Base-by-base conservation (phyloP, 768 basidiomycete species). In the Russula earlei region DNA sequence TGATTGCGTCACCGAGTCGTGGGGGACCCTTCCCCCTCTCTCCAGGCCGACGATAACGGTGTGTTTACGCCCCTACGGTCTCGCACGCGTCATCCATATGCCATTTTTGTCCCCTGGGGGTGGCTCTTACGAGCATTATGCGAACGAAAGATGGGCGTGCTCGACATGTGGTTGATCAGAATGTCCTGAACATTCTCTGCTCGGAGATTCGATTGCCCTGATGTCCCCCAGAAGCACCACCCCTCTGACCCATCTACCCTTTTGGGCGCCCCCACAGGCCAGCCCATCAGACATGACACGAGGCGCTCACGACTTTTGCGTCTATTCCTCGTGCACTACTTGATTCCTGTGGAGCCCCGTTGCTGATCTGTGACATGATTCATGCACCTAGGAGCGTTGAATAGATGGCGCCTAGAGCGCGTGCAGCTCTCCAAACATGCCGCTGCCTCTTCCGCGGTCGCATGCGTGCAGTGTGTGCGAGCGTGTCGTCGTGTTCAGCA, bases 401-500 rank as follows among this genome's bases (percentile, higher is more conserved):
- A 15, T 42, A 46, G 43, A 34, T 60, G 58, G 59, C 65, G 52
- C 24, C n/a, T 31, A 49, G 54, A 64, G 54, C 63, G 62, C 19
- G 22, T 59, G 24, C 47, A 25, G 38, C 56, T 58, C 44, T 40
- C 62, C 20, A 47, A 60, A 43, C 49, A 55, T 12, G 62, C 62
- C 20, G 27, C 46, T 12, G 40, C 53, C 29, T 29, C 48, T 50
- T 55, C 62, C n/a, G 56, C 31, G 31, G 54, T 31, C 19, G 49
- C 62, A 5, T 34, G 44, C 24, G 64, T 64, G 8, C 58, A n/a
- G 58, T 22, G 68, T 81, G 49, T 89, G 89, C 65, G 88, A 94
- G 70, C 85, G 87, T 54, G 78, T 98, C 33, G 81, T 99, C 42
- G 88, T 98, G 11, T 77, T 97, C 60, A 95, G 91, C 65, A 98